Evolutionary conservation across 441 rosid genomes (phyloP), one percentile per base, ranked within the genome.

Genomic region (Sinapis alba): DNA sequence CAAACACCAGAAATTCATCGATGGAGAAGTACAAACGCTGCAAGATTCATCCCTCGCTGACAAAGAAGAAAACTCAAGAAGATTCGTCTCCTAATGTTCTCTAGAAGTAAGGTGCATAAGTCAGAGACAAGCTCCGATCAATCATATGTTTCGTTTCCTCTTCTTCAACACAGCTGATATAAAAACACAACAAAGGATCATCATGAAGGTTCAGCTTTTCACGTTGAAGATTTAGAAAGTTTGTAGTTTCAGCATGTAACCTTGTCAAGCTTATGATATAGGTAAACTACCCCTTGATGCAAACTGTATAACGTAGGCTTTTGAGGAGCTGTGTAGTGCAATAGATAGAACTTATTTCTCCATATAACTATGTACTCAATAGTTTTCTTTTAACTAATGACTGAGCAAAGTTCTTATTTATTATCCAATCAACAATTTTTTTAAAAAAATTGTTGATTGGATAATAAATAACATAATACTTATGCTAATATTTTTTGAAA

Each of bases 11-110:
- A 45, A 65, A 58, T 9, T 10, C 61, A 63, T 43, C 38, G n/a
- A 57, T 12, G 20, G 73, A 72, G 65, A 78, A 78, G 54, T 20
- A 20, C 32, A 73, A 73, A 78, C 51, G 45, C 50, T 30, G 66
- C 71, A 78, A 73, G 67, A 62, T 68, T 28, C 74, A 78, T 68
- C 78, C 73, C 15, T 36, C 63, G 4, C 77, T 34, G 47, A 24
- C 50, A 16, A 65, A 18, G 24, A 73, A 6, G 47, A 45, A 28
- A 16, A 54, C 66, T 73, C 81, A 62, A 54, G 81, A 78, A 24
- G 68, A 68, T 30, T 10, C 12, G 7, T 73, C 81, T 72, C 78
- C 74, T 41, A 68, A 68, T 62, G 69, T 78, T 1, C 21, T n/a
- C 1, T 38, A 50, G 68, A 58, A 36, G 20, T 50, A 61, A 59